Base-by-base conservation (phyloP, 352 stramenopile genomes). In the Phytophthora constricta region DNA sequence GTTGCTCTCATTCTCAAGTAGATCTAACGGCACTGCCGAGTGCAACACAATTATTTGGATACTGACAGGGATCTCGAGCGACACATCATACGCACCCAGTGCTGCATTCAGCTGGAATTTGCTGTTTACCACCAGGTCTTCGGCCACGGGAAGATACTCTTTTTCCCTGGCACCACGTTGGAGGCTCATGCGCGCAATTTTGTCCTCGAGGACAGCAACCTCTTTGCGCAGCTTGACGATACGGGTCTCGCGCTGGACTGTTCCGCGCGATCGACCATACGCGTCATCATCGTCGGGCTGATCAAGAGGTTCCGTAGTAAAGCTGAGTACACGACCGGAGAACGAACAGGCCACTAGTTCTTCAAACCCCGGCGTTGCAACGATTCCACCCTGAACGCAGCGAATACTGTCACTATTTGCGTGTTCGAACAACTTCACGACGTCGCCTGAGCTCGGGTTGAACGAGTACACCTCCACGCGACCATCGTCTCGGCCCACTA, bases 191-290 rank as follows among this genome's bases (percentile, higher is more conserved):
- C 78, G 80, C 7, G 70, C 47, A 20, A 95, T 73, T 52, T 93
- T 93, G 19, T 92, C 85, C 23, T 93, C 80, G 0, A 95, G 72
- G 41, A 66, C 53, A 1, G 74, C 62, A 31, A 95, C 85, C 41
- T 93, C 85, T 62, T 95, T 93, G 42, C 84, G 82, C 7, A 93
- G 72, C 70, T 93, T 93, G 34, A 89, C 63, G 45, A 95, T 92
- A n/a, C 84, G 82, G 3, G 76, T 90, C 64, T 92, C 87, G 11
- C 82, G 81, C 31, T 90, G 87, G 26, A 95, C 77, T 0, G 83
- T 92, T 13, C 85, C 89, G 22, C 87, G 83, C 5, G 87, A 89
- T 22, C 89, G 80, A 5, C 89, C 87, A 39, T 91, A 90, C n/a
- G 73, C 77, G 59, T 96, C 89, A 23, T 92, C 85, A 1, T 58